Conservation (phyloP, 805 yeast genomes). For the Lipomyces chichibuensis region DNA sequence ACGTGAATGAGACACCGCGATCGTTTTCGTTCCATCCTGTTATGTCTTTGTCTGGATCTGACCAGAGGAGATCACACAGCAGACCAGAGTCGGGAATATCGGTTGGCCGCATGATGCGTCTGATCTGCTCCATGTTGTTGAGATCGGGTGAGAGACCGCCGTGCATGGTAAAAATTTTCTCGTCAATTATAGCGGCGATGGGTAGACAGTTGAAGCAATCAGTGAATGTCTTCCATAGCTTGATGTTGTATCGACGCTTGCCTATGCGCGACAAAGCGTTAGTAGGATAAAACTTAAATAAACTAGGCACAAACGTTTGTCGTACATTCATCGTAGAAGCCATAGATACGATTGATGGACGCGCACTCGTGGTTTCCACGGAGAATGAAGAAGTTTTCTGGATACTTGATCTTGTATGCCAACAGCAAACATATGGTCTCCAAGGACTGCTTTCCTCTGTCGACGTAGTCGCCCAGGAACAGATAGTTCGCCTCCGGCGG, state of each 20-base stretch:
- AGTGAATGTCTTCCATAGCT: conserved; percentile 97
- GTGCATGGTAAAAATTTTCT: conserved; percentile 97
- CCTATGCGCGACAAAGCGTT: conserved; percentile 9
- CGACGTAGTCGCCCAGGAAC: conserved; percentile 96
- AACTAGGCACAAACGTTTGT: not conserved
- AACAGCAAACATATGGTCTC: conserved; percentile 92
- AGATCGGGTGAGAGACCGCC: conserved; percentile 98
- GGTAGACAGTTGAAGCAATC: conserved; percentile 99
- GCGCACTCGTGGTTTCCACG: conserved; percentile 99
- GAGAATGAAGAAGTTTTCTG: conserved; percentile 93
- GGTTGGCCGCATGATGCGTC: conserved; percentile 99
- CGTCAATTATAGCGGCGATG: conserved; percentile 97
- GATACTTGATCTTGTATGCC: conserved; percentile 97
- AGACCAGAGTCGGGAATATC: conserved; percentile 98
- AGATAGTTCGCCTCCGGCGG: conserved; percentile 98
- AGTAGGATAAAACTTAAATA: not conserved
- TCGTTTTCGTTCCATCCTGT: conserved; percentile 99
- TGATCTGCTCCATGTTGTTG: conserved; percentile 97
- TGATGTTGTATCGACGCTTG: conserved; percentile 95
- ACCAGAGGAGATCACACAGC: conserved; percentile 95
- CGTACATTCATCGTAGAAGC: conserved; percentile 92
- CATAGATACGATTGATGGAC: conserved; percentile 94
- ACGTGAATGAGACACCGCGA: conserved; percentile 98
- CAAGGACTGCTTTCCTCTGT: conserved; percentile 95
- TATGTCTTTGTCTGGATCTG: conserved; percentile 97